Base-by-base conservation (phyloP, 2,329 filamentous ascomycete species). In the Phialophora expanda region DNA sequence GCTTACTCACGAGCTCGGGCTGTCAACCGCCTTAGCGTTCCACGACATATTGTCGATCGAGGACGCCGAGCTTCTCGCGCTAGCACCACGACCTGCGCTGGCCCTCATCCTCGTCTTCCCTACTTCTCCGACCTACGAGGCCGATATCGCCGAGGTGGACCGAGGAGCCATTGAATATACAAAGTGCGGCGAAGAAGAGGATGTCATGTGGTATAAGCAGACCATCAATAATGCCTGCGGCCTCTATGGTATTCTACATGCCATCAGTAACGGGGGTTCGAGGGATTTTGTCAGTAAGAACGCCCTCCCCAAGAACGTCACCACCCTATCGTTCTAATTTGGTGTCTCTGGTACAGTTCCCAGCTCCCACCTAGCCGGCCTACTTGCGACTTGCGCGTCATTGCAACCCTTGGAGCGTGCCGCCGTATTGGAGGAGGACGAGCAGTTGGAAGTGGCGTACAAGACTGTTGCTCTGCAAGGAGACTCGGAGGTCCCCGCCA, bases 81-180 rank as follows among this genome's bases (percentile, higher is more conserved):
- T 81, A 63, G 79, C 85, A 59, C 83, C 84, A 0, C 80, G 83
- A 3, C 84, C 84, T 0, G 80, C 78, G 20, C 78, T 81, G 68
- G 84, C 83, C 6, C 74, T 86, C 9, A 78, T 86, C 56, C 79
- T 85, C 72, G 84, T 85, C 70, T 80, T 81, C 17, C 83, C 83
- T 65, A 30, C 26, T 32, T 44, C 61, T 56, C 83, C 83, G 65
- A 30, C 22, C 24, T 44, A 51, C 61, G 61, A 60, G 34, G 54
- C 41, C 20, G 4, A 61, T 32, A 61, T 30, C 28, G 28, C 28
- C 28, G 28, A 30, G 28, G 28, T 8, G 28, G 28, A 7, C 5
- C 28, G 28, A 30, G 28, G 28, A 30, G 28, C 28, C 28, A 30
- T 30, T 30, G 28, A 30, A 30, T 30, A 30, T 30, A 61, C 44